Conservation (phyloP, 371 early-diverging fungal species). For the Apophysomyces sp. region DNA sequence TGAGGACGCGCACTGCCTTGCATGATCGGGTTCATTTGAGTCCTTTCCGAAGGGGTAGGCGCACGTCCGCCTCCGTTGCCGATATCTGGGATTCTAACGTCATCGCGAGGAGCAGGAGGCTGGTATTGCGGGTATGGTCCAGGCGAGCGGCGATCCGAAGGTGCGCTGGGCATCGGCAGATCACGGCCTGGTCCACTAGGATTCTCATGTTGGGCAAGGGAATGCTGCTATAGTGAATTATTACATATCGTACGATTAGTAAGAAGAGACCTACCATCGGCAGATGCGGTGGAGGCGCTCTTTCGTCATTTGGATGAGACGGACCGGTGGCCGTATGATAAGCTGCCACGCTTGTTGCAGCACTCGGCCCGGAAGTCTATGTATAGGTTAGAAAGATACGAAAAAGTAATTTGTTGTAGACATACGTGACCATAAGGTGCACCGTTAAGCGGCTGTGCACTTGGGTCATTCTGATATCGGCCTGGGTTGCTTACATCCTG, state of each 20-base stretch:
- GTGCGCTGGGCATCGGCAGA: constrained; percentile 38
- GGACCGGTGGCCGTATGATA: constrained; percentile 4
- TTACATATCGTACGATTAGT: neutral
- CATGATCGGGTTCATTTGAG: constrained; percentile 55
- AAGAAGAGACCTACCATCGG: constrained; percentile 3
- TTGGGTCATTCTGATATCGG: constrained; percentile 41
- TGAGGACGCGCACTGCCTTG: constrained; percentile 23
- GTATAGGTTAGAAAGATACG: neutral
- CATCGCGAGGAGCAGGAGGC: constrained; percentile 27
- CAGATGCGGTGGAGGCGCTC: constrained; percentile 6
- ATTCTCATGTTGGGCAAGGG: constrained; percentile 15
- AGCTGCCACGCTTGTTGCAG: constrained; percentile 4
- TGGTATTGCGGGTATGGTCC: constrained; percentile 25
- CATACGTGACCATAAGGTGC: constrained; percentile 23
- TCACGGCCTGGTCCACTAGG: constrained; percentile 38
- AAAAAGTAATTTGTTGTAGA: neutral
- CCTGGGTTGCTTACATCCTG: constrained; percentile 64
- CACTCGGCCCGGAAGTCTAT: constrained; percentile 6
- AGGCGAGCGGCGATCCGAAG: constrained; percentile 30
- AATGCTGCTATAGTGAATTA: constrained; percentile 17
- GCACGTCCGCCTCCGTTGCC: constrained; percentile 39
- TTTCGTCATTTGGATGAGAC: constrained; percentile 1
- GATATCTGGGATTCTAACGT: constrained; percentile 49
- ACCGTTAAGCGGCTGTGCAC: constrained; percentile 32
- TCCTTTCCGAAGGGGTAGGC: constrained; percentile 50